phyloP scores from a whole-genome alignment of 129 eudicot species.

The Rutidosis leptorrhynchoides region DNA sequence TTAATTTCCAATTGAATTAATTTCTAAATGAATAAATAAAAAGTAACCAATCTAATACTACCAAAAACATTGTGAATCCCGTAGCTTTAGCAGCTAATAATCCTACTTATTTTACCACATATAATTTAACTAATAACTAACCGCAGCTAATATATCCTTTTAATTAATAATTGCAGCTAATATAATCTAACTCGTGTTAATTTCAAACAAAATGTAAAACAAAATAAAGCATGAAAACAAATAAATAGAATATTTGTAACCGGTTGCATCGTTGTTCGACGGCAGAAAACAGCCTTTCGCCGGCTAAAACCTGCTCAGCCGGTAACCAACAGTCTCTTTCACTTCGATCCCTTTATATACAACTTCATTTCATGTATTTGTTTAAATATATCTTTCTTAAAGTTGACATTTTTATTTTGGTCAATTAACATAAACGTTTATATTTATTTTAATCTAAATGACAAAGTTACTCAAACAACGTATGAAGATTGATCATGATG shows the following conservation, averaged over 20 bases:
- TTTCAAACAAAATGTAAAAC: conserved; percentile 27
- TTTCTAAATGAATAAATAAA: no score
- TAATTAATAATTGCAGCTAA: conserved; percentile 21
- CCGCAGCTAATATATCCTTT: conserved; percentile 12
- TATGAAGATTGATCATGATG: conserved; percentile 31
- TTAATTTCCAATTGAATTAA: no score
- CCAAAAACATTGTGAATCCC: conserved; percentile 37
- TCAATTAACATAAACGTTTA: background rate
- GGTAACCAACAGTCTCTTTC: conserved; percentile 2
- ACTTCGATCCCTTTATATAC: conserved; percentile 32
- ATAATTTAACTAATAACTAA: conserved; percentile 1
- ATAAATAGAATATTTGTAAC: conserved; percentile 33
- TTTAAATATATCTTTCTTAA: conserved; percentile 25
- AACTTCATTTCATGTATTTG: conserved; percentile 40
- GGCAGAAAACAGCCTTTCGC: conserved; percentile 45
- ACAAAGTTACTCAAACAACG: conserved; percentile 52
- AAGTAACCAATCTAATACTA: conserved; percentile 20
- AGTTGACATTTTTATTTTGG: conserved; percentile 13
- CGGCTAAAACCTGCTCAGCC: conserved; percentile 52
- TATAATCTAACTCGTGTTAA: conserved; percentile 3
- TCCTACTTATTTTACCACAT: conserved; percentile 11
- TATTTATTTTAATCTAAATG: conserved; percentile 27
- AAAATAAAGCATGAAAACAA: conserved; percentile 40
- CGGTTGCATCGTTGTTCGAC: conserved; percentile 43
- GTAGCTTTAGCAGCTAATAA: conserved; percentile 32